Evolutionary conservation across 495 filamentous ascomycete species (phyloP).

Genomic region (Sordaria brevicollis): DNA sequence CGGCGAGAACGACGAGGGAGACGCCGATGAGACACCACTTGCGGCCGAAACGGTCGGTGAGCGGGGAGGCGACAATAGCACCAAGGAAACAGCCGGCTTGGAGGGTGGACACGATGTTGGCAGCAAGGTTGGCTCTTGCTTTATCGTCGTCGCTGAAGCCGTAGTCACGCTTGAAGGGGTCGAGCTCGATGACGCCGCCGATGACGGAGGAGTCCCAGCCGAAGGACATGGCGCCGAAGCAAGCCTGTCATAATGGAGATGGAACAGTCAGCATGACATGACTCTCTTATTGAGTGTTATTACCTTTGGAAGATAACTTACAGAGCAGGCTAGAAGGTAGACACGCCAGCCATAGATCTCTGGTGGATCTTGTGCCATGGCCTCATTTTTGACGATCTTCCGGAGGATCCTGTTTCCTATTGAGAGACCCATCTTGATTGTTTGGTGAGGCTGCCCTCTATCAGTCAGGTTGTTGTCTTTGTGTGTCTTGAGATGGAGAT

Average conservation of each 20-base stretch:
- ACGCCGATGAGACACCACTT: constrained; percentile 48
- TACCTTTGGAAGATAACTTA: constrained; percentile 23
- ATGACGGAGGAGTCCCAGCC: constrained; percentile 58
- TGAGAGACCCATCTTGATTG: constrained; percentile 16
- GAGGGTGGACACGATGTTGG: constrained; percentile 45
- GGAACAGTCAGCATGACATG: constrained; percentile 3
- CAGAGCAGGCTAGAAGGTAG: constrained; percentile 57
- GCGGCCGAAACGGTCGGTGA: constrained; percentile 36
- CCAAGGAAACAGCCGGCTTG: constrained; percentile 46
- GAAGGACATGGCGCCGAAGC: constrained; percentile 70
- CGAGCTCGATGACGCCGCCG: constrained; percentile 50
- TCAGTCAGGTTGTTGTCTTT: not conserved
- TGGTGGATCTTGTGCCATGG: constrained; percentile 61
- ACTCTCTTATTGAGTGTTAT: not conserved
- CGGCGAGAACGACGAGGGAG: constrained; percentile 43
- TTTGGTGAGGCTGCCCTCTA: not conserved
- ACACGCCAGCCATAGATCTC: constrained; percentile 77
- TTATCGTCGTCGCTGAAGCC: constrained; percentile 14
- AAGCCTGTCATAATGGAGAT: constrained; percentile 33
- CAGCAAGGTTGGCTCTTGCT: constrained; percentile 26
- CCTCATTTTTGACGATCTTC: constrained; percentile 67
- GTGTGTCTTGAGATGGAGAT: not conserved
- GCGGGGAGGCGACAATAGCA: constrained; percentile 22
- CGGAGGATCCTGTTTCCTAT: constrained; percentile 33
- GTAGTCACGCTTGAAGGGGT: constrained; percentile 35